Conservation (phyloP, 2,329 filamentous ascomycete genomes). For the Arthrinium phaeospermum region DNA sequence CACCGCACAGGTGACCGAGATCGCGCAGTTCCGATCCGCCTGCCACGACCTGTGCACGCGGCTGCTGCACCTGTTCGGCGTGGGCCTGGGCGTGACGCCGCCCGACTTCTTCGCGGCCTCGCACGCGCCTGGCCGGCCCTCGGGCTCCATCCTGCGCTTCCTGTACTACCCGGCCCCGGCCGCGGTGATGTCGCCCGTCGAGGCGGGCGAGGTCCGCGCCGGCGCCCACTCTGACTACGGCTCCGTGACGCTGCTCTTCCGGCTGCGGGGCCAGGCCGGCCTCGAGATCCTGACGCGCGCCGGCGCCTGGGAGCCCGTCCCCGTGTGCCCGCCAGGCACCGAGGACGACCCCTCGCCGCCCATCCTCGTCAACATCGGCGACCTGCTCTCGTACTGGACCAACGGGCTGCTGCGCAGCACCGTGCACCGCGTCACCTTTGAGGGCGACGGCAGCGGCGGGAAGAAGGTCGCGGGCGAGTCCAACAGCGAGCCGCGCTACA, state of each 20-base stretch:
- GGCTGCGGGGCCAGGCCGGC: conserved; percentile 81
- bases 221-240: conserved; percentile 93
- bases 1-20: conserved; percentile 58
- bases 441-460: conserved; percentile 32
- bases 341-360: conserved; percentile 67
- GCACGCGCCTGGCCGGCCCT: conserved; percentile 53
- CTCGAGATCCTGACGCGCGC: conserved; percentile 76
- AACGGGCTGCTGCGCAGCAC: conserved; percentile 85
- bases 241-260: conserved; percentile 78
- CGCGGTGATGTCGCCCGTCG: conserved; percentile 42
- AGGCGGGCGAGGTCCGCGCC: conserved; percentile 73
- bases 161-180: conserved; percentile 72
- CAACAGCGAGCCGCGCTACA: conserved; percentile 61
- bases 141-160: conserved; percentile 68
- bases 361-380: conserved; percentile 79
- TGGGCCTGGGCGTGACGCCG: conserved; percentile 70
- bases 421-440: conserved; percentile 85
- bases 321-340: conserved; percentile 67
- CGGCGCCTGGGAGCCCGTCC: conserved; percentile 65
- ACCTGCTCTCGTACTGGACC: conserved; percentile 84
- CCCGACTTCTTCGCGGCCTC: conserved; percentile 61
- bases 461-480: conserved; percentile 49
- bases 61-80: conserved; percentile 77
- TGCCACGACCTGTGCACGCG: conserved; percentile 77
- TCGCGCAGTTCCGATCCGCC: conserved; percentile 69